Percentiles rank a stretch among this genome's conserved stretches.
phyloP scores from a whole-genome alignment of 176 grass and related monocot genomes.

The Puya raimondii region DNA sequence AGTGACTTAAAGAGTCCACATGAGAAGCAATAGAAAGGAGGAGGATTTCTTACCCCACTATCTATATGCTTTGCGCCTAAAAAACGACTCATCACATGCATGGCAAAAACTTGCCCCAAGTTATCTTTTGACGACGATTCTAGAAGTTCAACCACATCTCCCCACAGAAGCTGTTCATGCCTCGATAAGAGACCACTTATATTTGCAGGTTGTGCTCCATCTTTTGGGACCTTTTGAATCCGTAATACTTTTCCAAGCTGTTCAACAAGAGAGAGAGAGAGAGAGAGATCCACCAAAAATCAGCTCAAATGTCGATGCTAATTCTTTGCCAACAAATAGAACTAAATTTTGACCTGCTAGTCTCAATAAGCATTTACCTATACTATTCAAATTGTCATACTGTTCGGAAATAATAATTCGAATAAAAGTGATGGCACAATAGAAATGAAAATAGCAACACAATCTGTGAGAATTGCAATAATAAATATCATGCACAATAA shows the following conservation, averaged over 20 bases:
- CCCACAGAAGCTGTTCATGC: constrained; percentile 68
- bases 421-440: neutral
- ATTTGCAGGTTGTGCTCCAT: constrained; percentile 24
- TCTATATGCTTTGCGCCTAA: constrained; percentile 57
- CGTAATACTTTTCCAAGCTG: constrained; percentile 83
- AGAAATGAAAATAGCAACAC: neutral
- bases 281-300: neutral
- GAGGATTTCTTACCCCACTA: constrained; percentile 40
- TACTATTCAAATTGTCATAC: neutral
- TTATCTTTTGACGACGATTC: constrained; percentile 50
- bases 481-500: neutral
- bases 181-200: constrained; percentile 46
- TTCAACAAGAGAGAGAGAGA: constrained; percentile 11
- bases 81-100: constrained; percentile 60
- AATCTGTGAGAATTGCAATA: neutral
- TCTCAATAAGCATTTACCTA: neutral
- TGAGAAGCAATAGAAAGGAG: neutral
- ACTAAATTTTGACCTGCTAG: neutral
- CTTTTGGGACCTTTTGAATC: constrained; percentile 52
- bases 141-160: constrained; percentile 40
- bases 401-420: neutral
- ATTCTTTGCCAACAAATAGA: neutral
- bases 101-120: constrained; percentile 49
- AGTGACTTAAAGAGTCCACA: neutral
- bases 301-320: neutral